These are phyloP conservation scores for Hanseniaspora vineae DNA, from an alignment of 805 yeast genomes.

Conservation along the genomic window DNA sequence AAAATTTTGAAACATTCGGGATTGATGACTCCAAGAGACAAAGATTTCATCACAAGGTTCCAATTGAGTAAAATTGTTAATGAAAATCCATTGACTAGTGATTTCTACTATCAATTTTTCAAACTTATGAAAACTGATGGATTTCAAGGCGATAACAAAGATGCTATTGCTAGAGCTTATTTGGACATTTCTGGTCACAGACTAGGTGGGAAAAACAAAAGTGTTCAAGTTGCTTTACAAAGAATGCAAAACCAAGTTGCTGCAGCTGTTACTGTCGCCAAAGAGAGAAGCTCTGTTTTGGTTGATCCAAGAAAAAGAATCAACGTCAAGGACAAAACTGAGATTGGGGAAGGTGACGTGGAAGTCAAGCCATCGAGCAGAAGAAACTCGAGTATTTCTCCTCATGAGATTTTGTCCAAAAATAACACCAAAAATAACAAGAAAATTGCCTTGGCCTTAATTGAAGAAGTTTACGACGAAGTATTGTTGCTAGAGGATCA, in stretches of 20 bases:
- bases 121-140: constrained; percentile 52
- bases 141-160: constrained; percentile 33
- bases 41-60: constrained; percentile 86
- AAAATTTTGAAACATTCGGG: constrained; percentile 76
- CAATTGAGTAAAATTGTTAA: constrained; percentile 93
- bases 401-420: constrained; percentile 11
- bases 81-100: constrained; percentile 94
- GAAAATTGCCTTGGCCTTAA: constrained; percentile 46
- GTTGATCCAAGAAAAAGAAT: constrained; percentile 79
- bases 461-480: constrained; percentile 68
- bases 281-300: constrained; percentile 74
- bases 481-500: constrained; percentile 69
- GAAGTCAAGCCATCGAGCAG: constrained; percentile 21
- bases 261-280: constrained; percentile 90
- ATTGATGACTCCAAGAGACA: constrained; percentile 93
- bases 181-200: constrained; percentile 85
- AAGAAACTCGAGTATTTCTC: constrained; percentile 23
- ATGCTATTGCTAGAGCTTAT: constrained; percentile 85
- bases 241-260: constrained; percentile 98
- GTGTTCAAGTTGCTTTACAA: constrained; percentile 84
- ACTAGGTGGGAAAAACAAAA: constrained; percentile 69
- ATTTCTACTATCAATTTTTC: constrained; percentile 88
- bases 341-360: constrained; percentile 16
- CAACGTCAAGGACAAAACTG: constrained; percentile 27
- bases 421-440: constrained; percentile 24